Evolutionary conservation across 1,139 yeast species (phyloP).

Genomic region (Scheffersomyces segobiensis): DNA sequence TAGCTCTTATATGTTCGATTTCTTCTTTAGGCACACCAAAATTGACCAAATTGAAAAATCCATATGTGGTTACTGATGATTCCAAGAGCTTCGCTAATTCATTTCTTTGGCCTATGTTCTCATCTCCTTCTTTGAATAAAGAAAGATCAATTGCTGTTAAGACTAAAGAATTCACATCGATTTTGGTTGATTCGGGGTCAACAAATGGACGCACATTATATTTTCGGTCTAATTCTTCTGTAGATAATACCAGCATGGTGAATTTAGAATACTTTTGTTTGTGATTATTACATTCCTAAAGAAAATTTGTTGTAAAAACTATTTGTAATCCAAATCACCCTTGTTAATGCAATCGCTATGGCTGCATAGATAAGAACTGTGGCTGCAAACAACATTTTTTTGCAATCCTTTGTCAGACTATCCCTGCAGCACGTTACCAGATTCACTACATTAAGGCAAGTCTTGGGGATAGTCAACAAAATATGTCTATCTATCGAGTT

Average conservation of each 20-base stretch:
- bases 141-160: conserved; percentile 8
- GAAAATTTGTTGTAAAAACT: not conserved
- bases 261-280: too few relatives aligned
- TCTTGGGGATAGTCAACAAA: not conserved
- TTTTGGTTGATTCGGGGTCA: conserved; percentile 18
- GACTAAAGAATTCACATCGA: conserved; percentile 4
- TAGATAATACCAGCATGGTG: not conserved
- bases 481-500: not conserved
- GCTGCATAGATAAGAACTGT: not conserved
- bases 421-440: not conserved
- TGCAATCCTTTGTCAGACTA: not conserved
- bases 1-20: conserved; percentile 29
- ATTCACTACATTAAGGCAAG: not conserved
- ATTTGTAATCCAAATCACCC: not conserved
- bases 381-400: not conserved
- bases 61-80: conserved; percentile 37
- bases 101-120: conserved; percentile 21
- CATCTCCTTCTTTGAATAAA: conserved; percentile 10
- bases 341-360: too few relatives aligned
- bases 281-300: too few relatives aligned
- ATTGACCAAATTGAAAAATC: conserved; percentile 42
- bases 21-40: conserved; percentile 31
- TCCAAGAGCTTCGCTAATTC: conserved; percentile 31
- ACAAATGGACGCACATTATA: conserved; percentile 32
- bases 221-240: conserved; percentile 13